Base-by-base conservation (phyloP, 176 grass and related monocot species). In the Musa troglodytarum region DNA sequence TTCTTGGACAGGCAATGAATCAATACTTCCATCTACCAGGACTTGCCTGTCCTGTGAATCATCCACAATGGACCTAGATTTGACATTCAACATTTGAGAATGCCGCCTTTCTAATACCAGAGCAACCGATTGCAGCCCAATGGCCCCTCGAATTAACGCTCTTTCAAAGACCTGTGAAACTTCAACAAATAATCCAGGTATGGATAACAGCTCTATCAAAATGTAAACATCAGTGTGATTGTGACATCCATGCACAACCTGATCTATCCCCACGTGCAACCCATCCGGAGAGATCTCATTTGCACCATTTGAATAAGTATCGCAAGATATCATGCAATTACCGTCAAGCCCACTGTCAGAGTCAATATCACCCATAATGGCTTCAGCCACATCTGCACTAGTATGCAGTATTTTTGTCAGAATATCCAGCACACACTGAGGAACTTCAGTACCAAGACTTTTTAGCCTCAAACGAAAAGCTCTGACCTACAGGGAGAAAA, bases 171-270 rank as follows among this genome's bases (percentile, higher is more conserved):
- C 82, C 69, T 90, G 86, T 77, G 82, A 55, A 56, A 86, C 95
- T 83, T 94, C 81, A 70, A 85, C 85, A 90, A 93, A 93, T n/a
- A 91, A 80, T 54, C 80, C 62, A 12, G 90, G 88, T 65, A 91
- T 87, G 13, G 90, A 85, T 66, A 93, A 75, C 88, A 98, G 93
- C 75, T 98, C 95, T 74, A 93, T 77, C 73, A 98, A 86, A 19
- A 93, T 72, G 83, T 87, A 98, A 79, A 88, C 88, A 93, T 98
- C 95, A 67, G 90, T 85, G 77, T 88, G 81, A 90, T 84, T 63
- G 55, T 81, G 70, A 57, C 82, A 73, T 80, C 83, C 88, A 66
- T 83, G 70, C 63, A 93, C 88, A 81, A 69, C 49, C 65, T 85
- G 88, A 63, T 87, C 90, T 83, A 87, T 84, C 69, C 73, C 81